Conservation (phyloP, 1,284 basidiomycete species). For the Exobasidium cylindrosporum region DNA sequence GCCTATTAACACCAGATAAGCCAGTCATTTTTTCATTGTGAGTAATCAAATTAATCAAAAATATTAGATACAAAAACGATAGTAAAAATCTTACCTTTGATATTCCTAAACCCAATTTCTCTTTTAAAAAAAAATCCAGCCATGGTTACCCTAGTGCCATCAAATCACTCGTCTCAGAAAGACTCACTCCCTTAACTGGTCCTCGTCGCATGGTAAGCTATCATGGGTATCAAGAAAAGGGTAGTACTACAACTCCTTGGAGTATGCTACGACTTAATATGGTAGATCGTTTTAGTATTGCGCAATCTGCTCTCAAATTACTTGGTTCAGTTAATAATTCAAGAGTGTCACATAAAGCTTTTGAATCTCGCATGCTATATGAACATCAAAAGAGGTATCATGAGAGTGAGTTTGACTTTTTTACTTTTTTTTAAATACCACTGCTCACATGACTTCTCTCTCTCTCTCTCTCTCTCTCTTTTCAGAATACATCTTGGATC, state of each 20-base stretch:
- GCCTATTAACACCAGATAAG: slow-evolving; percentile 45
- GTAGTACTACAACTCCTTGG: slow-evolving; percentile 60
- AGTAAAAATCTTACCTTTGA: too few relatives aligned
- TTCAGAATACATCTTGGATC: background rate
- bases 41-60: too few relatives aligned
- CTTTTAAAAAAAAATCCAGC: too few relatives aligned
- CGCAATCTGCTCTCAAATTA: slow-evolving; percentile 56
- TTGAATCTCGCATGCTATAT: background rate
- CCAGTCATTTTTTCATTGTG: slow-evolving; percentile 64
- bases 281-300: slow-evolving; percentile 58
- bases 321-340: slow-evolving; percentile 14
- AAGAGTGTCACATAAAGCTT: slow-evolving; percentile 7
- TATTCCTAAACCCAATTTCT: too few relatives aligned
- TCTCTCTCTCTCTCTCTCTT: too few relatives aligned
- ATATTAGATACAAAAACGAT: too few relatives aligned
- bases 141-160: slow-evolving; percentile 65
- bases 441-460: too few relatives aligned
- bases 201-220: slow-evolving; percentile 8
- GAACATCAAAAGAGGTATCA: background rate
- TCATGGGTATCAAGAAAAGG: slow-evolving; percentile 58
- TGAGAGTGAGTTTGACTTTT: background rate
- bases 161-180: slow-evolving; percentile 29
- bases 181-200: slow-evolving; percentile 20
- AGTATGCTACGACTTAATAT: slow-evolving; percentile 59
- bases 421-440: too few relatives aligned